Base-by-base conservation (phyloP, 805 yeast genomes). In the Yamadazyma philogaea region DNA sequence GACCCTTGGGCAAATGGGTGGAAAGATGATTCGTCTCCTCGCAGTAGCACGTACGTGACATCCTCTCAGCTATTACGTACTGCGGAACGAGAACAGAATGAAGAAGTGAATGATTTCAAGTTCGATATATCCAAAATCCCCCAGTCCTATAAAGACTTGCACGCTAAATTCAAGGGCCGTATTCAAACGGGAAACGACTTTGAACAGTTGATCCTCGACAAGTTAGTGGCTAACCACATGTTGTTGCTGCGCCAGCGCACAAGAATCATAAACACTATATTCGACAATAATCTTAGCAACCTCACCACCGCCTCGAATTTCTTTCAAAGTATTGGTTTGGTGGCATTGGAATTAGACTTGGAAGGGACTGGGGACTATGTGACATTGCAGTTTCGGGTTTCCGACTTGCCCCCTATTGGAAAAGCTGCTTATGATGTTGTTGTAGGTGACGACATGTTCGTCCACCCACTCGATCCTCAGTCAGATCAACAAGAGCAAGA, bases 1-100 rank as follows among this genome's bases (percentile, higher is more conserved):
- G 71, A 68, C 44, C 68, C 70, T 2, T 68, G 71, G 64, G 68
- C 60, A 39, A 67, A 68, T 45, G 71, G 70, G 19, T 66, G 72
- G 72, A 59, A 63, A 14, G 43, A 49, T 10, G 51, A 49, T 4
- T 22, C 37, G 4, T 12, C 42, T 11, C 42, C 37, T 7, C 30
- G 26, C 27, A 15, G 19, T 27, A 35, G 36, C 20, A 44, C 55
- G 5, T 59, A 49, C 37, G 43, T 62, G 32, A 52, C 62, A 5
- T 49, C 66, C 6, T 63, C 68, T 1, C 66, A 61, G 41, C 43
- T 51, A 21, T 40, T 55, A 21, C 40, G 27, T n/a, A 27, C 15
- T 12, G 30, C 18, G 7, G 31, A 32, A 14, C 24, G 27, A 16
- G 36, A 20, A 20, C 40, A 30, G 39, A 30, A 14, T 31, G 44